Conservation (phyloP, 75 land plant genomes). For the Pinus taeda region DNA sequence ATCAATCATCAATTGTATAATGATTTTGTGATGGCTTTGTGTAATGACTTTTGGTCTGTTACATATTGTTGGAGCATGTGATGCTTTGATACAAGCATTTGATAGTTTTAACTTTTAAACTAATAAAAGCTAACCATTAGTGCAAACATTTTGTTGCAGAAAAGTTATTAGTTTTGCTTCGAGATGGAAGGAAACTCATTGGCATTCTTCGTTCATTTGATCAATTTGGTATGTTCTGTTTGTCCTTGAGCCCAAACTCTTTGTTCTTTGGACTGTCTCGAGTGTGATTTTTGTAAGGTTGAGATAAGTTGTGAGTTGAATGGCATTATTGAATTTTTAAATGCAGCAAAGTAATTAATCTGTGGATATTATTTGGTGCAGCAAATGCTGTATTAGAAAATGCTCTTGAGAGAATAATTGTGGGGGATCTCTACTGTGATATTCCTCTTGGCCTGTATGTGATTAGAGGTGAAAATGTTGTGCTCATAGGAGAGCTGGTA, state of each 20-base stretch:
- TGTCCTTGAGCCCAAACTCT: neutral
- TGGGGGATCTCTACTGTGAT: conserved; percentile 95
- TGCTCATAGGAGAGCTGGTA: conserved; percentile 97
- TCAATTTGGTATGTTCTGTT: conserved; percentile 80
- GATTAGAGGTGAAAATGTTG: conserved; percentile 99
- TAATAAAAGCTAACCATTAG: neutral
- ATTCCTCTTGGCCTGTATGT: conserved; percentile 92
- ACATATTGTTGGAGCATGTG: neutral
- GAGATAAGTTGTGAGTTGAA: neutral
- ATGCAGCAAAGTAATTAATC: neutral
- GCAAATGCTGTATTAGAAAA: conserved; percentile 96
- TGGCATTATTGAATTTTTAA: neutral
- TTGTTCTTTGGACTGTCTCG: neutral
- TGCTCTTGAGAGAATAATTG: conserved; percentile 90
- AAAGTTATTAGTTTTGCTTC: conserved; percentile 89
- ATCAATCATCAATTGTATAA: neutral
- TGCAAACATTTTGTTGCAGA: conserved; percentile 41
- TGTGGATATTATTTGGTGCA: conserved; percentile 18
- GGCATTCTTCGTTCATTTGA: conserved; percentile 95
- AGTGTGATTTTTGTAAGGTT: neutral
- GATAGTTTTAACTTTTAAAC: neutral
- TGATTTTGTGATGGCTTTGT: neutral
- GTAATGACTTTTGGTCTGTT: too few species aligned
- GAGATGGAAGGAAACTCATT: conserved; percentile 93
- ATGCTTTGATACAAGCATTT: neutral